Conservation (phyloP, 164 flowering plant genomes). For the Berberis vulgaris region DNA sequence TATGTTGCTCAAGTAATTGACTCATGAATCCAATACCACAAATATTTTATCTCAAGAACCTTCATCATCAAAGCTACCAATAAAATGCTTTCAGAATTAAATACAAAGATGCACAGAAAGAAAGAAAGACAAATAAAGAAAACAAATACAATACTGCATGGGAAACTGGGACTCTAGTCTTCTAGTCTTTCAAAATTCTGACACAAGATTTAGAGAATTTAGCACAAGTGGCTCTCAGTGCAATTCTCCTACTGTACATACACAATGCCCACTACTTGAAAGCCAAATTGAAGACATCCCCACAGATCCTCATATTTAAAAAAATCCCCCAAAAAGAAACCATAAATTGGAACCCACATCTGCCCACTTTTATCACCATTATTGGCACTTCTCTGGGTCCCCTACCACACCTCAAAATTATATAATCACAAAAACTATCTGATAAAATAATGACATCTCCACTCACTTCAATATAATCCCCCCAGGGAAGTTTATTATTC, state of each 20-base stretch:
- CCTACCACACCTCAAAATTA: constrained; percentile 7
- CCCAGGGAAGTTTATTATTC: constrained; percentile 4
- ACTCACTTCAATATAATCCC: constrained; percentile 6
- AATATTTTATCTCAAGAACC: constrained; percentile 21
- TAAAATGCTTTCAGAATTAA: background rate
- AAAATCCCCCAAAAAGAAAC: constrained; percentile 4
- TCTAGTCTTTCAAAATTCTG: constrained; percentile 5
- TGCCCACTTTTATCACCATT: constrained; percentile 17
- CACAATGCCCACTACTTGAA: constrained; percentile 22
- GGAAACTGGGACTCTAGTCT: constrained; percentile 11
- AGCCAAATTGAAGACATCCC: constrained; percentile 13
- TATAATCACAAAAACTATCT: background rate
- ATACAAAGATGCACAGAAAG: background rate
- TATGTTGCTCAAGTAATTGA: constrained; percentile 19
- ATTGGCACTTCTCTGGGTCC: constrained; percentile 14
- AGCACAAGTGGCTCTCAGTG: constrained; percentile 14
- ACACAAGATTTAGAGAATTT: constrained; percentile 22
- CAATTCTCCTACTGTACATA: constrained; percentile 16
- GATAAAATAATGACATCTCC: constrained; percentile 16
- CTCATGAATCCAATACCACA: constrained; percentile 32
- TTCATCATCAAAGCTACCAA: constrained; percentile 10
- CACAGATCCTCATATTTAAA: constrained; percentile 16
- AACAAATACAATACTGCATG: constrained; percentile 8
- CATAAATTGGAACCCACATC: constrained; percentile 6
- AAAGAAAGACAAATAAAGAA: background rate